Evolutionary conservation across 2,329 filamentous ascomycete species (phyloP).

Genomic region (Pseudopyrenochaeta lycopersici): DNA sequence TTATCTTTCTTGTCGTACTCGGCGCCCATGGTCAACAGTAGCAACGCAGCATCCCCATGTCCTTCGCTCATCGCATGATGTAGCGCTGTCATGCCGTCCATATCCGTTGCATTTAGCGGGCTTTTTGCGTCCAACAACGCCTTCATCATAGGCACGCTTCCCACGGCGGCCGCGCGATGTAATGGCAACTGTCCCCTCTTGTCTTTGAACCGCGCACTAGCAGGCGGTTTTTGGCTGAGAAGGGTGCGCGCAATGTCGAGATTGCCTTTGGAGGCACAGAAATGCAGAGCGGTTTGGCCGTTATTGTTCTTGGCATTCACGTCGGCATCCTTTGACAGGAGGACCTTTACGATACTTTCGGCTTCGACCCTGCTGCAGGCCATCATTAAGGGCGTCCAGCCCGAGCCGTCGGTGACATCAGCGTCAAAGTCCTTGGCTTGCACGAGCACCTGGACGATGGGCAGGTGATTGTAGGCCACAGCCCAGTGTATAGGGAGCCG

Average conservation of each 20-base stretch:
- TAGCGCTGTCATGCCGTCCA: slow-evolving; percentile 83
- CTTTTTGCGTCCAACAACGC: slow-evolving; percentile 80
- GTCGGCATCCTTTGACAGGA: slow-evolving; percentile 75
- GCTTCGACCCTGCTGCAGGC: slow-evolving; percentile 77
- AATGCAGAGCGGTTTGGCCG: slow-evolving; percentile 86
- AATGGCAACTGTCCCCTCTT: slow-evolving; percentile 88
- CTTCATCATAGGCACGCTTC: slow-evolving; percentile 86
- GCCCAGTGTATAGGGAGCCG: slow-evolving; percentile 96
- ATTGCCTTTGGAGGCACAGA: slow-evolving; percentile 89
- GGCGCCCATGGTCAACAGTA: slow-evolving; percentile 83
- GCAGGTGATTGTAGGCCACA: slow-evolving; percentile 78
- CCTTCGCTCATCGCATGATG: slow-evolving; percentile 85
- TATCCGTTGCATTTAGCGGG: slow-evolving; percentile 84
- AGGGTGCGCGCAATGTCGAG: slow-evolving; percentile 81
- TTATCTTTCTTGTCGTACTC: slow-evolving; percentile 79
- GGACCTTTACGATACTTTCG: slow-evolving; percentile 72
- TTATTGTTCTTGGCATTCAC: slow-evolving; percentile 76
- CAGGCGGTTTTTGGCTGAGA: slow-evolving; percentile 70
- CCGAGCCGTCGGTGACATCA: slow-evolving; percentile 80
- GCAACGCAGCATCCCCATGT: slow-evolving; percentile 81
- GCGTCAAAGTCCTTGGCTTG: slow-evolving; percentile 79
- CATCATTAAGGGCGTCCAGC: slow-evolving; percentile 89
- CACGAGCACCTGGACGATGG: slow-evolving; percentile 77
- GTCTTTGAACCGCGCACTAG: slow-evolving; percentile 82
- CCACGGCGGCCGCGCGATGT: slow-evolving; percentile 89